phyloP scores from a whole-genome alignment of 129 eudicot species.

The Kitagawia praeruptora region DNA sequence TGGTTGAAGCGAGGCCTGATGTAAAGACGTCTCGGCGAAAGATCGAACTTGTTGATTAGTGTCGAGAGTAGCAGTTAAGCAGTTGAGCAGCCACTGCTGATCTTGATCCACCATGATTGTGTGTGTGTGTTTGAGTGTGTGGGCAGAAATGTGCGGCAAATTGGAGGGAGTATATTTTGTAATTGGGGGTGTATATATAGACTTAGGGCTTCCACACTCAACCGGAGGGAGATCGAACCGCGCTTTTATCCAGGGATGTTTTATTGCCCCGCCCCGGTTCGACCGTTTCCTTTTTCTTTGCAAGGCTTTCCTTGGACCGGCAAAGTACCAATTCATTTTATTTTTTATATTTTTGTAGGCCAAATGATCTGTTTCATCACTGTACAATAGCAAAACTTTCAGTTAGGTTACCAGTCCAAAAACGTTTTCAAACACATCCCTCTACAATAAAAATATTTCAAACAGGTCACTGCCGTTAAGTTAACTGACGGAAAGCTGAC shows the following conservation, averaged over 20 bases:
- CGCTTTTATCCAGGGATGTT: neutral
- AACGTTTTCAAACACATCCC: too few species aligned
- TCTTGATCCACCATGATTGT: conserved; percentile 59
- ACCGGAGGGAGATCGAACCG: neutral
- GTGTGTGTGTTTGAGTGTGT: neutral
- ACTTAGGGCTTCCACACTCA: neutral
- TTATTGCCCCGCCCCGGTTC: conserved; percentile 17
- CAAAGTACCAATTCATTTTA: too few species aligned
- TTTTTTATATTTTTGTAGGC: too few species aligned
- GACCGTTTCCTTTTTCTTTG: too few species aligned
- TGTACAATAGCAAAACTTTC: too few species aligned
- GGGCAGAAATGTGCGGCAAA: conserved; percentile 19
- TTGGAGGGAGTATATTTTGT: conserved; percentile 21
- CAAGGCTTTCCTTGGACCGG: too few species aligned
- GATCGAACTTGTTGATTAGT: conserved; percentile 78
- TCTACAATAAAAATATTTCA: too few species aligned
- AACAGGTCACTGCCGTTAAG: too few species aligned
- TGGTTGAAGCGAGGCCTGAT: conserved; percentile 7
- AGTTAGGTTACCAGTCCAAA: too few species aligned
- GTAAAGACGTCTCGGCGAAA: conserved; percentile 16
- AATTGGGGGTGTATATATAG: conserved; percentile 24
- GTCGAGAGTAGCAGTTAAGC: conserved; percentile 83
- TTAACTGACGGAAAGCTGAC: too few species aligned
- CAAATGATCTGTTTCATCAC: too few species aligned
- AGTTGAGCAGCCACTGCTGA: conserved; percentile 82